Percentiles rank a stretch among this genome's conserved stretches.
Conservation (phyloP, 768 basidiomycete genomes). For the Termitomyces bulborhizus region DNA sequence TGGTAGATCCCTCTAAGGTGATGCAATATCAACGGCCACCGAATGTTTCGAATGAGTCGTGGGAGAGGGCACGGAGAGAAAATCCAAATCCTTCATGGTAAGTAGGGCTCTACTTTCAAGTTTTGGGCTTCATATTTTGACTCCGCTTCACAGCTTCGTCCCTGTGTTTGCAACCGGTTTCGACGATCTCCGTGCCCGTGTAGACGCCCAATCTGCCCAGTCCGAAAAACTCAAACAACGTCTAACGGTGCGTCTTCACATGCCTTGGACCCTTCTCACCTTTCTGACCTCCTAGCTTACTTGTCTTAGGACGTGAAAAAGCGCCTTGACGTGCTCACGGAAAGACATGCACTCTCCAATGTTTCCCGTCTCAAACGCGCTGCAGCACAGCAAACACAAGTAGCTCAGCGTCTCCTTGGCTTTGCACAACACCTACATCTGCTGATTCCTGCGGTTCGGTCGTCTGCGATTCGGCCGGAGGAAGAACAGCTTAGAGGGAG, state of each 20-base stretch:
- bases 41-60: constrained; percentile 68
- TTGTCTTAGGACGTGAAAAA: constrained; percentile 52
- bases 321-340: constrained; percentile 53
- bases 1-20: constrained; percentile 66
- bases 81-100: constrained; percentile 81
- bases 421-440: constrained; percentile 75
- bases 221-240: constrained; percentile 62
- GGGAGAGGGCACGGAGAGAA: constrained; percentile 75
- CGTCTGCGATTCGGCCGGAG: constrained; percentile 69
- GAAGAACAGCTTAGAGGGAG: constrained; percentile 69
- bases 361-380: constrained; percentile 61
- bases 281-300: constrained; percentile 1
- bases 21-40: constrained; percentile 63
- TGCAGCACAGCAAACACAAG: constrained; percentile 56
- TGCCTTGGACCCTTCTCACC: neutral
- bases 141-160: constrained; percentile 46
- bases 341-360: constrained; percentile 61
- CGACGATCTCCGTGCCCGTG: constrained; percentile 72
- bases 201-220: constrained; percentile 68
- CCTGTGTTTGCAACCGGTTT: constrained; percentile 79
- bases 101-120: constrained; percentile 14
- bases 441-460: constrained; percentile 70
- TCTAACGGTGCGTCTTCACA: constrained; percentile 37
- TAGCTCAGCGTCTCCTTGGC: constrained; percentile 62
- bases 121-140: neutral